Percentiles rank a stretch among this genome's conserved stretches.
Conservation (phyloP, 345 rosid genomes). For the Salix suchowensis region DNA sequence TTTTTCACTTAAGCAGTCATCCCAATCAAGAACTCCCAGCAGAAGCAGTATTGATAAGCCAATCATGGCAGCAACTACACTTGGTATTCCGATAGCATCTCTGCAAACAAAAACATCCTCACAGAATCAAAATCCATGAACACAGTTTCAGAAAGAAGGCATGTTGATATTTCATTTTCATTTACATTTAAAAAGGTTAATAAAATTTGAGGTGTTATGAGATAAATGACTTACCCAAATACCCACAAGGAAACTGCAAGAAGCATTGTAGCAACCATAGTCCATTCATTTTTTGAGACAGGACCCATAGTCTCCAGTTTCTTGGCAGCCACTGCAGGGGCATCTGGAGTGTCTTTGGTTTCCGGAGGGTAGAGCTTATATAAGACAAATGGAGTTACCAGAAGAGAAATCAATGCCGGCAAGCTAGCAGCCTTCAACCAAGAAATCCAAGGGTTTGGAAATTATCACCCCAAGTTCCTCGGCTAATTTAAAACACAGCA, state of each 20-base stretch:
- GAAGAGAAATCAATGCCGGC: slow-evolving; percentile 68
- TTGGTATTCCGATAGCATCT: slow-evolving; percentile 72
- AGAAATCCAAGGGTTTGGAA: slow-evolving; percentile 77
- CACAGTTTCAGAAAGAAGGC: neutral
- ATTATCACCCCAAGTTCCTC: slow-evolving; percentile 87
- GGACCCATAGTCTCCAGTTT: slow-evolving; percentile 82
- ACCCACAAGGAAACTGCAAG: slow-evolving; percentile 94
- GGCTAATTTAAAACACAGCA: slow-evolving; percentile 85
- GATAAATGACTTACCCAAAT: slow-evolving; percentile 53
- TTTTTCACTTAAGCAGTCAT: slow-evolving; percentile 88
- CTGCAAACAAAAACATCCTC: slow-evolving; percentile 36
- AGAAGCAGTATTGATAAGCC: slow-evolving; percentile 79
- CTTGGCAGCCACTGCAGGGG: slow-evolving; percentile 83
- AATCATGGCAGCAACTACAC: slow-evolving; percentile 97
- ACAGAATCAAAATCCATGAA: neutral
- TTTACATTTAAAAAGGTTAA: neutral
- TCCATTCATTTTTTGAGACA: slow-evolving; percentile 76
- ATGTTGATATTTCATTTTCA: no score
- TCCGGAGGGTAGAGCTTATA: slow-evolving; percentile 95
- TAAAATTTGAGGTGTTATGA: neutral
- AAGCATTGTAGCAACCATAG: slow-evolving; percentile 89
- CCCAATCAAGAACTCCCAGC: slow-evolving; percentile 93
- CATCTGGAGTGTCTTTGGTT: slow-evolving; percentile 87
- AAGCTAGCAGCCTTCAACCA: slow-evolving; percentile 96
- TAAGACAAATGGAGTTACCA: slow-evolving; percentile 69